Evolutionary conservation across 495 filamentous ascomycete genomes (phyloP), one percentile per base, ranked within the genome.

Genomic region (Oleoguttula mirabilis): DNA sequence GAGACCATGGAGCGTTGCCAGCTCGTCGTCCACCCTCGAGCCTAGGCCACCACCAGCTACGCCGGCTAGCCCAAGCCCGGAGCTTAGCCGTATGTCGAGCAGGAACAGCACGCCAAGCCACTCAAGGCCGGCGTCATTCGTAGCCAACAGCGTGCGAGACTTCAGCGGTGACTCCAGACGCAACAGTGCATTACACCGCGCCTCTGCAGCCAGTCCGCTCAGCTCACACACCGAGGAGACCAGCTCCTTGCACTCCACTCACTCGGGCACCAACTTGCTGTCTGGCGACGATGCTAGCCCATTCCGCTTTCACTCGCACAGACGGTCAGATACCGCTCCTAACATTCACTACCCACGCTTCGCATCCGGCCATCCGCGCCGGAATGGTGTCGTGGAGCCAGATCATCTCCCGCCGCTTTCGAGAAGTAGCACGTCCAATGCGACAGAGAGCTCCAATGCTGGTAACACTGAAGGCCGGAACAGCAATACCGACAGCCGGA

Each of bases 31-130:
- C 2, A 36, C 22, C 14, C 28, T 42, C 10, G 79, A 76, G 15
- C 75, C 76, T 21, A 62, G 72, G 39, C 79, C 79, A 21, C 79
- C 79, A 19, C 79, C 79, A 3, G 77, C 79, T 10, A 82, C 78
- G 3, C 79, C 79, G 2, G 79, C 79, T 25, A 78, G 79, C 33
- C 69, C 69, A 8, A 73, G 67, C 2, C 45, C 78, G 4, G 50
- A 53, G 33, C 16, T 76, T 73, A 35, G 66, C 69, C 20, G 68
- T 72, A 15, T 73, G 74, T 23, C 76, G 70, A 16, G 73, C 69
- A 17, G 67, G 65, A 43, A 69, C 69, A 44, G 35, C 41, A 67
- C 72, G 35, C 52, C 52, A 10, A 37, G 27, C 36, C 40, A 52
- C 31, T 48, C 52, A 33, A 73, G 72, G 12, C 67, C 71, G 14